These are phyloP conservation scores for Dryas alaskensis DNA, from an alignment of 306 rosid genomes.

Conservation along the genomic window DNA sequence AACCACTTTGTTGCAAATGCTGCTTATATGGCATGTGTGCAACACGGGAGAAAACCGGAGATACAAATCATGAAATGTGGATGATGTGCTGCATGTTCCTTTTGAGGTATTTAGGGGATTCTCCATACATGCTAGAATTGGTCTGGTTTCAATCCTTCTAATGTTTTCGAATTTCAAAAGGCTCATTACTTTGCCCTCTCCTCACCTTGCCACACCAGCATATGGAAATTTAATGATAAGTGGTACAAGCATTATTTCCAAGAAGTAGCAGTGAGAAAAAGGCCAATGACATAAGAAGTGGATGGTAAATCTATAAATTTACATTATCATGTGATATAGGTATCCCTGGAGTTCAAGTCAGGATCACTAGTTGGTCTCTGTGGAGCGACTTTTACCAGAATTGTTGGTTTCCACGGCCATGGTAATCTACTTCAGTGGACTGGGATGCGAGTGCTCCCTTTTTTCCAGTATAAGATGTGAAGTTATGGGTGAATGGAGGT, in stretches of 20 bases:
- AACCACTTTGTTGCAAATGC: conserved; percentile 41
- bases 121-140: not conserved
- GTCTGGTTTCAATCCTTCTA: not conserved
- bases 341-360: conserved; percentile 26
- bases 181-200: not conserved
- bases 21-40: conserved; percentile 35
- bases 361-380: conserved; percentile 23
- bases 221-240: not conserved
- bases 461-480: conserved; percentile 22
- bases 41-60: conserved; percentile 39
- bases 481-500: conserved; percentile 36
- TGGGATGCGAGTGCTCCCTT: conserved; percentile 19
- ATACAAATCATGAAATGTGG: conserved; percentile 25
- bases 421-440: conserved; percentile 28
- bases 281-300: not conserved
- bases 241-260: not conserved
- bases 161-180: not conserved
- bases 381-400: conserved; percentile 22
- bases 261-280: not conserved
- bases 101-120: conserved; percentile 33
- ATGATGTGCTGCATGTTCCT: conserved; percentile 2
- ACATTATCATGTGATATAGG: conserved; percentile 17
- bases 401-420: conserved; percentile 22
- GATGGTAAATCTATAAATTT: not conserved
- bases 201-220: not conserved